Evolutionary conservation across 177 flowering plant genomes (phyloP).

Genomic region (Vitis hybrid): DNA sequence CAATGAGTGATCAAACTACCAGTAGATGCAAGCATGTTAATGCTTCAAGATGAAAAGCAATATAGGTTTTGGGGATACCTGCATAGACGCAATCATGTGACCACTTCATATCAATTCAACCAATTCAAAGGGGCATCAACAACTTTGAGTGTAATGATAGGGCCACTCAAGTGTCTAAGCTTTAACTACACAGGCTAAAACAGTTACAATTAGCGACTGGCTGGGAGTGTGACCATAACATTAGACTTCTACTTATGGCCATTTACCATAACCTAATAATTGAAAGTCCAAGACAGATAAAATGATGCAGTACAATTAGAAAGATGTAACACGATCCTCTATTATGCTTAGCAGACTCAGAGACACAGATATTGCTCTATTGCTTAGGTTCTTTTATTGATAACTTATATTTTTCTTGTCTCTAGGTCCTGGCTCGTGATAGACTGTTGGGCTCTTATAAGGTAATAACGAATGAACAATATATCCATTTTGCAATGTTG

Average conservation of each 20-base stretch:
- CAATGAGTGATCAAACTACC: neutral
- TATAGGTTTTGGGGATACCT: neutral
- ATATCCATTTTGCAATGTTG: neutral
- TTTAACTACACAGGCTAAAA: neutral
- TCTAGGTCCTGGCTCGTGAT: conserved; percentile 83
- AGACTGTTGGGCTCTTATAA: conserved; percentile 88
- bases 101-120: neutral
- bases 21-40: neutral
- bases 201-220: neutral
- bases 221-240: too few species aligned
- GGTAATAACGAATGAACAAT: conserved; percentile 40
- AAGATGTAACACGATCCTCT: neutral
- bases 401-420: neutral
- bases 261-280: too few species aligned
- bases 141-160: neutral
- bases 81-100: neutral
- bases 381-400: neutral
- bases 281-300: too few species aligned
- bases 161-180: neutral
- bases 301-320: neutral
- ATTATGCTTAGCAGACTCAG: neutral
- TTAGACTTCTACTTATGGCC: too few species aligned
- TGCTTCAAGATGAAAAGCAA: neutral
- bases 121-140: neutral
- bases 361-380: neutral